phyloP scores from a whole-genome alignment of 331 rosid genomes.

The Malus hybrid region DNA sequence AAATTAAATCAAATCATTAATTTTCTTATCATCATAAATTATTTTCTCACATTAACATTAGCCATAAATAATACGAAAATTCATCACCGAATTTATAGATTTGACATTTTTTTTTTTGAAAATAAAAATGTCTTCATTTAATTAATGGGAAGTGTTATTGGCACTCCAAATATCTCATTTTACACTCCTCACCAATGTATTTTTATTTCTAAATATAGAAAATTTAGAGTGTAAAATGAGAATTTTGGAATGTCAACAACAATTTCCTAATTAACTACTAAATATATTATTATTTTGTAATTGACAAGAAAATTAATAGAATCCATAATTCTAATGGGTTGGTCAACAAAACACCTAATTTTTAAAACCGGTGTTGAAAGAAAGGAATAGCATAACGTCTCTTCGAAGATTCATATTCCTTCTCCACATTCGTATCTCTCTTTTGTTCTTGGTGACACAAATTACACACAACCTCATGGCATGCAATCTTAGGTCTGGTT shows the following conservation, averaged over 20 bases:
- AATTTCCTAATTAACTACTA: too few relatives aligned
- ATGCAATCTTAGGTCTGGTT: not conserved
- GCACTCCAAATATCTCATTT: too few relatives aligned
- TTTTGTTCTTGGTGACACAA: not conserved
- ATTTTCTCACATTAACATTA: not conserved
- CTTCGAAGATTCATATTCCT: conserved; percentile 17
- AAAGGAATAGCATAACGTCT: conserved; percentile 18
- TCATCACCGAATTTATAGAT: too few relatives aligned
- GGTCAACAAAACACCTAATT: not conserved
- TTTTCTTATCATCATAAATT: not conserved
- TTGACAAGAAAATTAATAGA: not conserved
- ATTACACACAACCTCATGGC: not conserved
- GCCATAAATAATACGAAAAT: not conserved
- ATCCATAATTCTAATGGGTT: not conserved
- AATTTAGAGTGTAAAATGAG: too few relatives aligned
- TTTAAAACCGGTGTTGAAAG: not conserved
- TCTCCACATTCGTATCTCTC: not conserved
- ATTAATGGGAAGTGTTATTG: too few relatives aligned
- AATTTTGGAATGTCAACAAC: too few relatives aligned
- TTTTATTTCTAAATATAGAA: too few relatives aligned
- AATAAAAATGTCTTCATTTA: not conserved
- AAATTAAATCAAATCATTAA: not conserved
- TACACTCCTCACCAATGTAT: too few relatives aligned
- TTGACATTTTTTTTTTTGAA: not conserved
- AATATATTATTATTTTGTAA: not conserved